Conservation (phyloP, 164 flowering plant species). For the Pachysandra terminalis region DNA sequence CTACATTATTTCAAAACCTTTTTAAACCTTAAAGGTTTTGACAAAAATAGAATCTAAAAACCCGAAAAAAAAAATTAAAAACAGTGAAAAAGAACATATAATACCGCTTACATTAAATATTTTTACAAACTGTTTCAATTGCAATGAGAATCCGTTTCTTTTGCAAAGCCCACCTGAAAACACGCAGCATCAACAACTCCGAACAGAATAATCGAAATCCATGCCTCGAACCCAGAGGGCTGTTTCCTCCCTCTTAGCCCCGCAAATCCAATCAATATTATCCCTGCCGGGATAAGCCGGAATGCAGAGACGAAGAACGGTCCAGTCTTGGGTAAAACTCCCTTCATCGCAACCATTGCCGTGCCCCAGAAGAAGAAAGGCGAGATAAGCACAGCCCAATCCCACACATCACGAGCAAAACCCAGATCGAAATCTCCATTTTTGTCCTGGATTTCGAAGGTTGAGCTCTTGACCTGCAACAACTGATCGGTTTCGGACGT, state of each 20-base stretch:
- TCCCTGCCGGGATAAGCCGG: slow-evolving; percentile 80
- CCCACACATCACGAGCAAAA: slow-evolving; percentile 26
- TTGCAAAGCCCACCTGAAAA: slow-evolving; percentile 65
- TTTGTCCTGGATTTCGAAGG: slow-evolving; percentile 9
- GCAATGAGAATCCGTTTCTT: slow-evolving; percentile 1
- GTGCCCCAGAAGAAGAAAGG: slow-evolving; percentile 99
- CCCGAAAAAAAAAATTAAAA: neutral
- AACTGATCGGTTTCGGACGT: slow-evolving; percentile 10
- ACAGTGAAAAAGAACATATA: neutral
- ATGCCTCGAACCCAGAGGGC: slow-evolving; percentile 74
- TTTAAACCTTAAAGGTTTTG: no score
- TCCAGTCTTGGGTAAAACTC: slow-evolving; percentile 81
- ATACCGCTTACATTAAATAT: neutral
- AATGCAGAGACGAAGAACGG: slow-evolving; percentile 81
- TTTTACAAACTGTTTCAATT: slow-evolving; percentile 1
- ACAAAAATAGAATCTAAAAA: neutral
- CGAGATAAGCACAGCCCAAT: slow-evolving; percentile 68
- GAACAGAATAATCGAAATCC: slow-evolving; percentile 76
- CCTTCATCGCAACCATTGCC: slow-evolving; percentile 98
- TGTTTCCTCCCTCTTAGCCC: slow-evolving; percentile 38
- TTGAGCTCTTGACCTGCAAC: neutral
- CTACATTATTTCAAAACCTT: neutral
- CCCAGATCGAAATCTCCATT: slow-evolving; percentile 3
- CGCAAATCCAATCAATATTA: slow-evolving; percentile 63
- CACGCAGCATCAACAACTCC: slow-evolving; percentile 82